Evolutionary conservation across 2,329 filamentous ascomycete genomes (phyloP).

Genomic region (Nigrograna mackinnonii): DNA sequence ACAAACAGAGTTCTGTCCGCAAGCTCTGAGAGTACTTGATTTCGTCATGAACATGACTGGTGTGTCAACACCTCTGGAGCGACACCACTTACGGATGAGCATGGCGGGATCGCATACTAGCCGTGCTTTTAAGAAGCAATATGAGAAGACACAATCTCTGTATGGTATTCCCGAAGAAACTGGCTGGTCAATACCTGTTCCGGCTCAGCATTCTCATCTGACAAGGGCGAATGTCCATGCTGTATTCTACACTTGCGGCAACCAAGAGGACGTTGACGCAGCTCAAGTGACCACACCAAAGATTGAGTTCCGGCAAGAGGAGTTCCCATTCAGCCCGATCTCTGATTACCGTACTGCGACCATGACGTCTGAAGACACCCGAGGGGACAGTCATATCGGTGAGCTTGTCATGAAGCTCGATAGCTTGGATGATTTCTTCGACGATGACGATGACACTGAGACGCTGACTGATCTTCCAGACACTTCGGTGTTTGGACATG

Average conservation of each 20-base stretch:
- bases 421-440: constrained; percentile 60
- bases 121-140: constrained; percentile 86
- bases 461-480: constrained; percentile 35
- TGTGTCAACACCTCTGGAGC: constrained; percentile 77
- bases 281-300: constrained; percentile 76
- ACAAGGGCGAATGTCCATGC: constrained; percentile 93
- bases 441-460: constrained; percentile 46
- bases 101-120: constrained; percentile 86
- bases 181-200: constrained; percentile 94
- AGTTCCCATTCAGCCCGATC: constrained; percentile 78
- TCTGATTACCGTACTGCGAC: constrained; percentile 76
- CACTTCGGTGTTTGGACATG: constrained; percentile 30
- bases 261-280: constrained; percentile 44
- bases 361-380: constrained; percentile 86
- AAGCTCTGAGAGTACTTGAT: constrained; percentile 88
- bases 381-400: constrained; percentile 73
- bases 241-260: constrained; percentile 90
- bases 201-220: constrained; percentile 82
- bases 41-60: constrained; percentile 94
- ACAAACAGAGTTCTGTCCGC: constrained; percentile 91
- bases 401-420: constrained; percentile 72
- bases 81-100: constrained; percentile 95
- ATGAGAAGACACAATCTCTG: constrained; percentile 88
- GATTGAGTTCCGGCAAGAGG: constrained; percentile 89
- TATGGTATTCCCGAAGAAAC: constrained; percentile 96